A percentile compares a stretch with the other conserved stretches of the same genome.
These are phyloP conservation scores for Aspergillus novofumigatus DNA, from an alignment of 2,329 filamentous ascomycete species.

Conservation along the genomic window DNA sequence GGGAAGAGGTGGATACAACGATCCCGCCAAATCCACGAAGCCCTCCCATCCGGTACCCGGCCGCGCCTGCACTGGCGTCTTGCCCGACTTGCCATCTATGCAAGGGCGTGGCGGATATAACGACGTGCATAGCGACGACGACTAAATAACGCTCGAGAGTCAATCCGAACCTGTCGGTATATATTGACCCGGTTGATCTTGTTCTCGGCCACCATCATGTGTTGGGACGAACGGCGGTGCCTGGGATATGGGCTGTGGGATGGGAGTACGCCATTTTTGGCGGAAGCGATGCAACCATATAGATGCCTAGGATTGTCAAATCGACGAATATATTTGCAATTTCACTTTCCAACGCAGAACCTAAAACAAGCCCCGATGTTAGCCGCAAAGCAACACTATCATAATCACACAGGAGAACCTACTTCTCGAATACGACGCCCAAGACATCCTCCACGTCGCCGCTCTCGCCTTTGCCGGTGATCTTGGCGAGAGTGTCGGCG, in stretches of 20 bases:
- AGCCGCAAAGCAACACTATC: slow-evolving; percentile 8
- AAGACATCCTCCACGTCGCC: slow-evolving; percentile 94
- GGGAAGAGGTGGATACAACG: slow-evolving; percentile 40
- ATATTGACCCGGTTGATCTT: not conserved
- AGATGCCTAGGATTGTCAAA: not conserved
- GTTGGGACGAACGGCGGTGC: not conserved
- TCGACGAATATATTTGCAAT: not conserved
- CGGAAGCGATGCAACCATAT: not conserved
- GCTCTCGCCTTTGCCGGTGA: slow-evolving; percentile 78
- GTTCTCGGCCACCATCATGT: not conserved
- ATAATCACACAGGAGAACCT: slow-evolving; percentile 37
- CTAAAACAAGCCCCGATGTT: slow-evolving; percentile 28
- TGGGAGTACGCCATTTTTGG: not conserved
- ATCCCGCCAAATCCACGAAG: not conserved
- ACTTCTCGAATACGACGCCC: slow-evolving; percentile 98
- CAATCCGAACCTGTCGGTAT: not conserved
- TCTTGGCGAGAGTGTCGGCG: slow-evolving; percentile 73
- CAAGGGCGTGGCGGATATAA: slow-evolving; percentile 34
- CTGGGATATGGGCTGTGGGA: not conserved
- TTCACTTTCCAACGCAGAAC: slow-evolving; percentile 47
- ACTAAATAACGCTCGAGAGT: not conserved
- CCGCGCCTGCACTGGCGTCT: not conserved
- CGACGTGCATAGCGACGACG: slow-evolving; percentile 16
- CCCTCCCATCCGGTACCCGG: slow-evolving; percentile 1
- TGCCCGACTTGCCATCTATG: slow-evolving; percentile 4